phyloP scores from a whole-genome alignment of 78 protist genomes.

The Planoprotostelium fungivorum region DNA sequence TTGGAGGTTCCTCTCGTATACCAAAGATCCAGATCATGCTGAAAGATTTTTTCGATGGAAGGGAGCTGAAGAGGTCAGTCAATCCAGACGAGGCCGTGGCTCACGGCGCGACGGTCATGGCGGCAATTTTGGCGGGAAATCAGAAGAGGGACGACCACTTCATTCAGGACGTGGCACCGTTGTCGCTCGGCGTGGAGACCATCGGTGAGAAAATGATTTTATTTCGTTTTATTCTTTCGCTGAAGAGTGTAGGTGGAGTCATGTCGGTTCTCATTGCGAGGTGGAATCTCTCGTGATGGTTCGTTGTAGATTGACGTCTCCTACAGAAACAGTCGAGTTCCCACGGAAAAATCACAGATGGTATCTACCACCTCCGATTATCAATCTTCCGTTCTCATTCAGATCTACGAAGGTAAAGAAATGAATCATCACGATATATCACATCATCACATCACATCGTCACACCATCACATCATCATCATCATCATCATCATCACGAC shows the following conservation, averaged over 20 bases:
- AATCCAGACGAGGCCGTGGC: constrained; percentile 76
- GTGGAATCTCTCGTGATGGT: background rate
- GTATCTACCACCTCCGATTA: constrained; percentile 88
- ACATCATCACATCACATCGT: too few species aligned
- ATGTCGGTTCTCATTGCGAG: constrained; percentile 85
- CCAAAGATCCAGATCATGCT: constrained; percentile 78
- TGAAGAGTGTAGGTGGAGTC: constrained; percentile 69
- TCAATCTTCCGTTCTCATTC: constrained; percentile 81
- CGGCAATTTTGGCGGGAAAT: constrained; percentile 74
- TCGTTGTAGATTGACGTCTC: background rate
- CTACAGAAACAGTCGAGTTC: constrained; percentile 73
- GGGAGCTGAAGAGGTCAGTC: constrained; percentile 54
- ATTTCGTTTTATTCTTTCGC: constrained; percentile 31
- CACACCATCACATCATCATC: too few species aligned
- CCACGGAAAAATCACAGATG: constrained; percentile 82
- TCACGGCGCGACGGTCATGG: constrained; percentile 66
- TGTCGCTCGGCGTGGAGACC: constrained; percentile 82
- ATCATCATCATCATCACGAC: too few species aligned
- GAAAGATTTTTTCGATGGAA: constrained; percentile 74
- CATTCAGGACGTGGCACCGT: constrained; percentile 38
- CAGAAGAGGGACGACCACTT: constrained; percentile 80
- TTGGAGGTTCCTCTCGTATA: constrained; percentile 88
- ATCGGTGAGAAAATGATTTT: constrained; percentile 30
- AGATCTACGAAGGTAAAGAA: constrained; percentile 80
- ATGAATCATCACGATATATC: too few species aligned